Base-by-base conservation (phyloP, 1,139 yeast species). In the Blastobotrys ciferrii region DNA sequence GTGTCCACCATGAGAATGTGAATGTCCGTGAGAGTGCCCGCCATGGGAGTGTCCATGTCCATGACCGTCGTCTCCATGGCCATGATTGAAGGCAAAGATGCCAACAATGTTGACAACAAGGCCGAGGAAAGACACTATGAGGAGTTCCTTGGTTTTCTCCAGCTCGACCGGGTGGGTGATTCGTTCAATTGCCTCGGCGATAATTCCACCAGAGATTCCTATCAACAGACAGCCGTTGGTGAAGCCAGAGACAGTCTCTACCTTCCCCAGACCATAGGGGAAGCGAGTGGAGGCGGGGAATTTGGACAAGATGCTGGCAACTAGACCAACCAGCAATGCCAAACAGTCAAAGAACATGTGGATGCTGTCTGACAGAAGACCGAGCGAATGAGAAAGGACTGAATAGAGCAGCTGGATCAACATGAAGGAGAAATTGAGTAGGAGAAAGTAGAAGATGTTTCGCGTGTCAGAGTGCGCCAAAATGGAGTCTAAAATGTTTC, bases 261-360 rank as follows among this genome's bases (percentile, higher is more conserved):
- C 82, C 64, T 88, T 81, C 12, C 82, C 76, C 50, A 91, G 73
- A 0, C 97, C 97, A 69, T 87, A 89, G 0, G 98, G 98, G 61
- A 79, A 92, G 50, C 80, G 75, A 12, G 83, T 77, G 50, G 81
- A 81, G 6, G 91, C 80, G 1, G 81, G 80, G 54, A 72, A 70
- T 54, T 78, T 79, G 2, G 83, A 73, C 48, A 80, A 57, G 4
- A 78, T 78, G 17, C 95, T 88, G 0, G 99, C 98, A 28, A 92
- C 77, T 3, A 94, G 72, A 0, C 99, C 99, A 25, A 94, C 78
- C 2, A 94, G 82, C 47, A 92, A 71, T 0, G 98, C 95, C 1
- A 89, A 76, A 65, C 98, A 92, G 66, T 92, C 98, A 50, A 92
- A 74, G 2, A 95, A 87, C 99, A 92, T 92, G 67, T 92, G 99